phyloP scores from a whole-genome alignment of 805 yeast species.

The Lachancea quebecensis region DNA sequence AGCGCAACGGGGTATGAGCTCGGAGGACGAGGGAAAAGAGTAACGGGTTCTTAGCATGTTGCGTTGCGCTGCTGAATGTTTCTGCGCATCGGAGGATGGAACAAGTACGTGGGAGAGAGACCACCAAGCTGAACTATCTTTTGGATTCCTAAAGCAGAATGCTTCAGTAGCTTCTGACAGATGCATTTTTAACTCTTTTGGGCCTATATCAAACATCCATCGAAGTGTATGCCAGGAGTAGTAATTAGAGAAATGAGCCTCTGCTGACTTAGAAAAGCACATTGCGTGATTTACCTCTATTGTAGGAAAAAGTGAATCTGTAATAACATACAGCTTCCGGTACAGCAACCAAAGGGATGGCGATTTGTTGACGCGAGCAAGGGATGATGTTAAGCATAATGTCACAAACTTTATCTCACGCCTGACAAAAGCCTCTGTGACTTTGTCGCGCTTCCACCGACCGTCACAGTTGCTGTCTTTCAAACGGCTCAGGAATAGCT shows the following conservation, averaged over 20 bases:
- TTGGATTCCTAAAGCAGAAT: slow-evolving; percentile 24
- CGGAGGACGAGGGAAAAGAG: background rate
- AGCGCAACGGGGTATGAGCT: no score
- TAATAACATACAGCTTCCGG: slow-evolving; percentile 25
- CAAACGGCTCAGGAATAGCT: background rate
- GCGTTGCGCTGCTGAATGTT: background rate
- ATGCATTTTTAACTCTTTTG: slow-evolving; percentile 8
- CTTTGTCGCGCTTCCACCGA: background rate
- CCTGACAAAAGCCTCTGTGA: slow-evolving; percentile 9
- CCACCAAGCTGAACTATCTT: slow-evolving; percentile 35
- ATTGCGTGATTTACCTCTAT: slow-evolving; percentile 10
- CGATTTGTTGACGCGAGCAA: slow-evolving; percentile 34
- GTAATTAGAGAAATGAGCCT: slow-evolving; percentile 33
- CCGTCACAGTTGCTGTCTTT: background rate
- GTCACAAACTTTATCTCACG: slow-evolving; percentile 17
- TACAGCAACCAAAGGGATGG: slow-evolving; percentile 34
- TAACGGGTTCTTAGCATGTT: background rate
- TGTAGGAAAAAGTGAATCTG: background rate
- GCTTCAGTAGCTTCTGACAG: slow-evolving; percentile 12
- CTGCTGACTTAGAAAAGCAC: slow-evolving; percentile 25
- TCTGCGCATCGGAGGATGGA: background rate
- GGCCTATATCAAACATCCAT: slow-evolving; percentile 26
- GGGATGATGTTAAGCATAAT: slow-evolving; percentile 29
- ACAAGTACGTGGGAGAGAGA: slow-evolving; percentile 15
- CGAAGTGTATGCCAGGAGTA: slow-evolving; percentile 36